phyloP scores from a whole-genome alignment of 2,329 filamentous ascomycete species.

The Colletotrichum viniferum region DNA sequence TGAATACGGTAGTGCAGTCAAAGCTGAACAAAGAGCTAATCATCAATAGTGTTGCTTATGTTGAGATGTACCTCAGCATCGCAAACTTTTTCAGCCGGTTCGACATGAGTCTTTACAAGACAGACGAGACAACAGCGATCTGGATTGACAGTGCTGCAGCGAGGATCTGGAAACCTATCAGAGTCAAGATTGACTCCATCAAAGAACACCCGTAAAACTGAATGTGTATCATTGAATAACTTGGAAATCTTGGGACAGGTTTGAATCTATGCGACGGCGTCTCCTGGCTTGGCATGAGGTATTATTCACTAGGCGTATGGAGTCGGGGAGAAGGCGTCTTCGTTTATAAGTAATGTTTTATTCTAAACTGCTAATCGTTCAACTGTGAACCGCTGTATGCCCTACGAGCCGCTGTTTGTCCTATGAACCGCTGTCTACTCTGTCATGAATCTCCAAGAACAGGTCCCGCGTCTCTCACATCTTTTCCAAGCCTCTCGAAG shows the following conservation, averaged over 20 bases:
- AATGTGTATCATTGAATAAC: fast-evolving
- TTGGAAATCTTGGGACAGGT: background rate
- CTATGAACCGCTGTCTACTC: background rate
- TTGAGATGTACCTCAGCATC: background rate
- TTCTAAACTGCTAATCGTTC: background rate
- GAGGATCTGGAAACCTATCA: background rate
- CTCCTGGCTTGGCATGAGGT: background rate
- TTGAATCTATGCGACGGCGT: background rate
- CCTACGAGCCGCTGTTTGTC: background rate
- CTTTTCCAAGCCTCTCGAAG: background rate
- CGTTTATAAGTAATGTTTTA: background rate
- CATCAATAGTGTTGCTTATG: background rate
- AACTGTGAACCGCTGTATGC: background rate
- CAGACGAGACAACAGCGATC: background rate
- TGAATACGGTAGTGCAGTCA: too few species aligned
- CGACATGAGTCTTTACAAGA: background rate
- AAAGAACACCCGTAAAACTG: background rate
- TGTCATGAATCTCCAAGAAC: background rate
- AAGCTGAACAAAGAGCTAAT: background rate
- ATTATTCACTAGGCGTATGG: background rate
- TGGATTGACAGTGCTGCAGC: background rate
- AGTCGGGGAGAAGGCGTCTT: background rate
- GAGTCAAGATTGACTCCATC: background rate
- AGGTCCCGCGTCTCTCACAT: background rate
- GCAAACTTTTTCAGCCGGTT: background rate